A percentile compares a stretch with the other conserved stretches of the same genome.
phyloP scores from a whole-genome alignment of 305 asterid species.

The Salvia sclarea region DNA sequence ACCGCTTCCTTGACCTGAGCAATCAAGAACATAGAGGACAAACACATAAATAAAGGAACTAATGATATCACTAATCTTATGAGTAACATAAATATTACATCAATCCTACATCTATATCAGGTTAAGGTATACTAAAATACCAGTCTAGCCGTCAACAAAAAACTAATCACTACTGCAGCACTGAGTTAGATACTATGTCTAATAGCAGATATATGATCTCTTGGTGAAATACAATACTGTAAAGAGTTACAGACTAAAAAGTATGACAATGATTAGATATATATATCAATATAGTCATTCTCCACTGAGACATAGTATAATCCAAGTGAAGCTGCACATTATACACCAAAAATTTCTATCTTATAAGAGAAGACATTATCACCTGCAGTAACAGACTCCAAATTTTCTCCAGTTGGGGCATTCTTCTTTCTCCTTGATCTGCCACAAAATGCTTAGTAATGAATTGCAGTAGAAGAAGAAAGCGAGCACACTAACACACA shows the following conservation, averaged over 20 bases:
- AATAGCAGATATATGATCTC: background rate
- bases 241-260: background rate
- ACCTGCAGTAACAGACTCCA: constrained; percentile 65
- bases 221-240: background rate
- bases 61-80: background rate
- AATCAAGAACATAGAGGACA: constrained; percentile 32
- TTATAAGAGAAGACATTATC: constrained; percentile 17
- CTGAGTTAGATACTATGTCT: background rate
- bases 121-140: background rate
- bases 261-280: background rate
- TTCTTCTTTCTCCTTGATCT: constrained; percentile 91
- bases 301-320: background rate
- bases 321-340: background rate
- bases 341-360: background rate
- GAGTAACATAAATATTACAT: background rate
- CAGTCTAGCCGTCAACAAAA: constrained; percentile 10
- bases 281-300: background rate
- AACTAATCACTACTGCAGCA: background rate
- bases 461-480: background rate
- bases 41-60: constrained; percentile 10
- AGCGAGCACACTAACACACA: background rate
- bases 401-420: constrained; percentile 68
- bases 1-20: constrained; percentile 57
- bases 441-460: constrained; percentile 31
- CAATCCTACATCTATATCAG: background rate